Evolutionary conservation across 2,329 filamentous ascomycete species (phyloP).

Genomic region (Diaporthe sp.): DNA sequence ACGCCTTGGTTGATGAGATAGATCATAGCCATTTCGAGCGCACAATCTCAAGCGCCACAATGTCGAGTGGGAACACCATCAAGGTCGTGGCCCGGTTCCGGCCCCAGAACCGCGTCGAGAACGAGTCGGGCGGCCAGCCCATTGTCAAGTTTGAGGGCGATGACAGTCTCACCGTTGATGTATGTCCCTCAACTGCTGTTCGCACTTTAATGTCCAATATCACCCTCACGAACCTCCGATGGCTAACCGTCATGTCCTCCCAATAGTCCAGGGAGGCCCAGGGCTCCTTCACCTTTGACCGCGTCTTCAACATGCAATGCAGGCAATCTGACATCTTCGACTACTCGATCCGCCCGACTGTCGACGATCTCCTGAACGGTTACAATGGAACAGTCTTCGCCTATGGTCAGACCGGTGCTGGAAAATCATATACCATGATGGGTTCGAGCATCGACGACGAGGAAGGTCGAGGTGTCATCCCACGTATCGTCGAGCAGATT

Average conservation of each 20-base stretch:
- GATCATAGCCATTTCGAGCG: conserved; percentile 38
- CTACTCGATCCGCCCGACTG: conserved; percentile 94
- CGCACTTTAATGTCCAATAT: not conserved
- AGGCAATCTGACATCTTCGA: conserved; percentile 95
- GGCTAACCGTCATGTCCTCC: conserved; percentile 3
- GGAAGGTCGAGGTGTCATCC: conserved; percentile 90
- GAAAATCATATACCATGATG: conserved; percentile 99
- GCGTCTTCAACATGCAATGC: conserved; percentile 94
- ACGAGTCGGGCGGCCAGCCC: conserved; percentile 88
- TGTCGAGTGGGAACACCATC: conserved; percentile 73
- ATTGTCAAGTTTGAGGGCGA: conserved; percentile 90
- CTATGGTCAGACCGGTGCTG: conserved; percentile 97
- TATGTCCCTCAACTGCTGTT: conserved; percentile 57
- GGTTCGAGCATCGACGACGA: conserved; percentile 93
- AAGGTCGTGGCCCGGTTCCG: conserved; percentile 98
- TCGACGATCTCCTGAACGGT: conserved; percentile 97
- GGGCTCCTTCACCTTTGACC: conserved; percentile 94
- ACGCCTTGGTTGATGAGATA: conserved; percentile 41
- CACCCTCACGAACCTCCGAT: not conserved
- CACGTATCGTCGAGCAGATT: conserved; percentile 96
- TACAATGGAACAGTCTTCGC: conserved; percentile 99
- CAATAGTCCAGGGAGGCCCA: conserved; percentile 81
- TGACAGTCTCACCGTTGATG: conserved; percentile 88
- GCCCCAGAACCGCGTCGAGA: conserved; percentile 95
- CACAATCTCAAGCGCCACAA: conserved; percentile 50